phyloP scores from a whole-genome alignment of 2,329 filamentous ascomycete species.

The Aspergillus sp. region DNA sequence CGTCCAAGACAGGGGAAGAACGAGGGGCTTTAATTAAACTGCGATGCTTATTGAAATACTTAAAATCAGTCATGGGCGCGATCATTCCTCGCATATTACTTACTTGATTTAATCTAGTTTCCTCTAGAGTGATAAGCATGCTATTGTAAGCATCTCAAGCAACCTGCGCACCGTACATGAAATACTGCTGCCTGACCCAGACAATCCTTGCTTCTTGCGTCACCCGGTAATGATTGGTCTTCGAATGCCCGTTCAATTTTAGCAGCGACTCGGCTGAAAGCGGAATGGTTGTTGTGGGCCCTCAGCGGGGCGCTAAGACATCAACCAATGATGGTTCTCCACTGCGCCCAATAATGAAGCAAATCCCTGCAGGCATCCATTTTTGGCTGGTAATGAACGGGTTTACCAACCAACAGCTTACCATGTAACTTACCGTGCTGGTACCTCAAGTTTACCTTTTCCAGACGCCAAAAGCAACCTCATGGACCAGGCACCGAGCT shows the following conservation, averaged over 20 bases:
- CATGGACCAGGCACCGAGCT: neutral
- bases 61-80: too few species aligned
- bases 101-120: too few species aligned
- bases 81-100: neutral
- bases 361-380: conserved; percentile 3
- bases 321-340: neutral
- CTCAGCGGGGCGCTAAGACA: neutral
- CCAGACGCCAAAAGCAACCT: neutral
- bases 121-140: neutral
- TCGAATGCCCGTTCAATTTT: neutral
- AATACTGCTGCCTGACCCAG: conserved; percentile 7
- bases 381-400: neutral
- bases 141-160: neutral
- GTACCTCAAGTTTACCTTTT: neutral
- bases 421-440: neutral
- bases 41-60: too few species aligned
- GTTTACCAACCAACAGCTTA: neutral
- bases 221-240: neutral
- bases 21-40: too few species aligned
- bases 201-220: conserved; percentile 8
- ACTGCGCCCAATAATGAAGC: neutral
- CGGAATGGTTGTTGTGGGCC: neutral
- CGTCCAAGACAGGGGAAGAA: too few species aligned
- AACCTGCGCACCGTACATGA: neutral
- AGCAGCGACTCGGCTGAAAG: neutral